A percentile compares a stretch with the other conserved stretches of the same genome.
Evolutionary conservation across 1,284 basidiomycete genomes (phyloP).

Genomic region (Mycena citricolor): DNA sequence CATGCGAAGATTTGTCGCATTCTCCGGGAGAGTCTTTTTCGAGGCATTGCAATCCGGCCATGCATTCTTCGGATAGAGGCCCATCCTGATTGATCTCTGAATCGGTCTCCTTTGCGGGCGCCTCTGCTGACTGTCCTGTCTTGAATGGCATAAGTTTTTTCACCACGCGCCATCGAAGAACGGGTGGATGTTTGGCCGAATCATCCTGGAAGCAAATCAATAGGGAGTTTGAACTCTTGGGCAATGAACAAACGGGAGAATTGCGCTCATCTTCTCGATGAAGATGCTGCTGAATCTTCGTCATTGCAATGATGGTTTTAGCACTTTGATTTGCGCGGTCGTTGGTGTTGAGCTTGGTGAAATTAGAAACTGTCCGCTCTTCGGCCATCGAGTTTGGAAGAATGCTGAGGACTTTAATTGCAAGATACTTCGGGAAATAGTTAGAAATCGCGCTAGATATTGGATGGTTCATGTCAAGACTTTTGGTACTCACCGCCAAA

Average conservation of each 20-base stretch:
- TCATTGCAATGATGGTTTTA: not conserved
- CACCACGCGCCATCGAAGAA: too few species aligned
- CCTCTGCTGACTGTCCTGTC: too few species aligned
- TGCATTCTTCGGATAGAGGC: too few species aligned
- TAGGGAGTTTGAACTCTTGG: too few species aligned
- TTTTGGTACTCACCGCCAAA: not conserved
- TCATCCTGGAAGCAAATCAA: too few species aligned
- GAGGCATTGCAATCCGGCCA: too few species aligned
- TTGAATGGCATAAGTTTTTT: too few species aligned
- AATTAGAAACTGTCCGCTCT: conserved; percentile 32
- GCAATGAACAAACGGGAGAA: not conserved
- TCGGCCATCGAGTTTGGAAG: conserved; percentile 34
- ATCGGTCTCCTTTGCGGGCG: too few species aligned
- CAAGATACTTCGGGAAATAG: not conserved
- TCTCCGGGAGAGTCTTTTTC: too few species aligned
- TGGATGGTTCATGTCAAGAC: not conserved
- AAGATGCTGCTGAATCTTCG: not conserved
- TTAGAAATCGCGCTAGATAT: not conserved
- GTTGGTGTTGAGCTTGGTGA: conserved; percentile 30
- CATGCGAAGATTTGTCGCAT: too few species aligned
- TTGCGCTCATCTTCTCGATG: not conserved
- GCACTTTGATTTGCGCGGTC: conserved; percentile 2
- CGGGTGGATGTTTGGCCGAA: too few species aligned
- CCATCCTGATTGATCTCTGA: too few species aligned
- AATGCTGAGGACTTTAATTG: conserved; percentile 28